phyloP scores from a whole-genome alignment of 495 filamentous ascomycete species.

The Alectoria sarmentosa region DNA sequence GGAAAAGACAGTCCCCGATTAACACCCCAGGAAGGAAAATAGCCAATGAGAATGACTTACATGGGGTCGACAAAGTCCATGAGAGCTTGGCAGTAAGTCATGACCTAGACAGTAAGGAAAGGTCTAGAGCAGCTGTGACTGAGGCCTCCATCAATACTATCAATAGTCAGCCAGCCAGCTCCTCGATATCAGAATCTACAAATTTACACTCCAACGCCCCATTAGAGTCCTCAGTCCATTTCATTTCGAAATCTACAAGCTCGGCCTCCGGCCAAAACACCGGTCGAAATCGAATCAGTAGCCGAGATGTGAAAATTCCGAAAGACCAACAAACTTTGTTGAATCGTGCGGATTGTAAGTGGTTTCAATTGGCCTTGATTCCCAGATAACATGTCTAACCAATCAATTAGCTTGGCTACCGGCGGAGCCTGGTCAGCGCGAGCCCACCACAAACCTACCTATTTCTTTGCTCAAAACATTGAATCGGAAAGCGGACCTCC shows the following conservation, averaged over 20 bases:
- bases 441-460: slow-evolving; percentile 29
- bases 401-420: slow-evolving; percentile 26
- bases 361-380: slow-evolving; percentile 37
- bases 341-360: slow-evolving; percentile 39
- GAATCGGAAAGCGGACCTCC: slow-evolving; percentile 18
- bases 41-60: neutral
- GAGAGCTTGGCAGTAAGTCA: neutral
- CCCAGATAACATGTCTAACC: slow-evolving; percentile 5
- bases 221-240: neutral
- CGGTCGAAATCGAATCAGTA: slow-evolving; percentile 30
- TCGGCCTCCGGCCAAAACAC: neutral
- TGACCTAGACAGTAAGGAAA: neutral
- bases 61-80: neutral
- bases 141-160: neutral
- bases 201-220: neutral
- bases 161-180: neutral
- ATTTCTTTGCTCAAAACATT: slow-evolving; percentile 24
- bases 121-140: neutral
- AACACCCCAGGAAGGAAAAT: neutral
- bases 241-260: neutral
- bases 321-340: slow-evolving; percentile 55
- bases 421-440: slow-evolving; percentile 23
- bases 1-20: neutral
- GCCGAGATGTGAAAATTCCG: slow-evolving; percentile 47
- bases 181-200: neutral